Evolutionary conservation across 495 filamentous ascomycete species (phyloP).

Genomic region (Aspergillus taichungensis): DNA sequence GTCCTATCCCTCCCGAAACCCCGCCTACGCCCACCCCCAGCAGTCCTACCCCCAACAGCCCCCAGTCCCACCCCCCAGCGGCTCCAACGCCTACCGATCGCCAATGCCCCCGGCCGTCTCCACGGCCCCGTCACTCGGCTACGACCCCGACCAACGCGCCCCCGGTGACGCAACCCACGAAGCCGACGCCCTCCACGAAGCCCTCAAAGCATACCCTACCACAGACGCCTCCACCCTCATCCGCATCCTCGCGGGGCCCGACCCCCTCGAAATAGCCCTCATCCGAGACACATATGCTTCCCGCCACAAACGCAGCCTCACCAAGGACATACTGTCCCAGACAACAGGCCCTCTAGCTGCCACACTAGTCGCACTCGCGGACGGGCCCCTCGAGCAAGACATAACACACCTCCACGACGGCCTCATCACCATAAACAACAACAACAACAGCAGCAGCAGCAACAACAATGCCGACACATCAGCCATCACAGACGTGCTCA

Average conservation of each 20-base stretch:
- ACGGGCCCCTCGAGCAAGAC: slow-evolving; percentile 62
- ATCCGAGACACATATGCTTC: slow-evolving; percentile 53
- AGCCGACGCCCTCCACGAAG: slow-evolving; percentile 54
- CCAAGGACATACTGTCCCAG: slow-evolving; percentile 60
- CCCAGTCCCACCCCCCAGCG: slow-evolving; percentile 1
- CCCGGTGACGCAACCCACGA: slow-evolving; percentile 49
- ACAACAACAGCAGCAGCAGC: slow-evolving; percentile 5
- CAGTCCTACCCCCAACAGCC: background rate
- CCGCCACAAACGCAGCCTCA: slow-evolving; percentile 47
- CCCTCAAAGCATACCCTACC: slow-evolving; percentile 80
- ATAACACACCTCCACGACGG: slow-evolving; percentile 52
- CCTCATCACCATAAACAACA: slow-evolving; percentile 21
- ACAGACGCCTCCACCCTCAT: slow-evolving; percentile 60
- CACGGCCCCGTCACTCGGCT: slow-evolving; percentile 42
- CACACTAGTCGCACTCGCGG: slow-evolving; percentile 52
- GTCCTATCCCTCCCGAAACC: slow-evolving; percentile 1
- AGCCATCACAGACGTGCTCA: slow-evolving; percentile 71
- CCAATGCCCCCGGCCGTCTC: slow-evolving; percentile 1
- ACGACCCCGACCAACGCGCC: slow-evolving; percentile 47
- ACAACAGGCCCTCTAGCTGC: slow-evolving; percentile 56
- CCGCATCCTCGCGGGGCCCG: slow-evolving; percentile 47
- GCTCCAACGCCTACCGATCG: background rate
- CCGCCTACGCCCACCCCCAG: slow-evolving; percentile 1
- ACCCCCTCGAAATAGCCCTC: slow-evolving; percentile 56
- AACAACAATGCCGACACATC: slow-evolving; percentile 69